Evolutionary conservation across 2,329 filamentous ascomycete genomes (phyloP), one percentile per base, ranked within the genome.

Genomic region (Colletotrichum sidae): DNA sequence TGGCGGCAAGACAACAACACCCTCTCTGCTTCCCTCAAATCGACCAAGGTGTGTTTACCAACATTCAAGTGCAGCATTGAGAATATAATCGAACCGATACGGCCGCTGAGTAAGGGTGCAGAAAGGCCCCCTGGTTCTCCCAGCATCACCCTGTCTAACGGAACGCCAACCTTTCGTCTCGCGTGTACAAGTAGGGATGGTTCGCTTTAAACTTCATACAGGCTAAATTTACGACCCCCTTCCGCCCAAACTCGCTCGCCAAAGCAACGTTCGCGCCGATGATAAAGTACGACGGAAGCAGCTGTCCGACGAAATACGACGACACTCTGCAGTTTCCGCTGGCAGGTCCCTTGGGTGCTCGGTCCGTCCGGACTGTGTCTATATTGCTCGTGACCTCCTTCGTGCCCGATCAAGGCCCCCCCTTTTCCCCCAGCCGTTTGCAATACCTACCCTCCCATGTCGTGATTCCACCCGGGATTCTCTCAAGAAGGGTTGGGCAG

Each of bases 151-250:
- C 57, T 53, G 42, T 34, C 42, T 17, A 6, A 39, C 34, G 60
- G 13, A 1, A 42, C 11, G 11, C 12, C 11, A 49, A 8, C 38
- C 17, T 17, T 38, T 6, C 44, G n/a, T 17, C 34, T 44, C 13
- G 9, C 34, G 17, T n/a, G 39, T 38, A 34, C 13, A 49, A 5
- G 51, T 50, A 53, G 41, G 62, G 15, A 49, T 54, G 49, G 37
- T 11, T 47, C 10, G 59, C 53, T 63, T 49, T 57, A 45, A 63
- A 57, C 52, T 42, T 46, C 47, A 63, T 57, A 66, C 63, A 56
- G 63, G 38, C 63, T 63, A 66, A 65, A 63, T 57, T 38, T 57
- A 13, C 41, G 46, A 41, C n/a, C 15, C 12, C 12, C 35, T 15
- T 49, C 35, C 46, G 25, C 44, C 15, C 34, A 37, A 44, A 47